Conservation (phyloP, 805 yeast genomes). For the Tetrapisispora fleetii region DNA sequence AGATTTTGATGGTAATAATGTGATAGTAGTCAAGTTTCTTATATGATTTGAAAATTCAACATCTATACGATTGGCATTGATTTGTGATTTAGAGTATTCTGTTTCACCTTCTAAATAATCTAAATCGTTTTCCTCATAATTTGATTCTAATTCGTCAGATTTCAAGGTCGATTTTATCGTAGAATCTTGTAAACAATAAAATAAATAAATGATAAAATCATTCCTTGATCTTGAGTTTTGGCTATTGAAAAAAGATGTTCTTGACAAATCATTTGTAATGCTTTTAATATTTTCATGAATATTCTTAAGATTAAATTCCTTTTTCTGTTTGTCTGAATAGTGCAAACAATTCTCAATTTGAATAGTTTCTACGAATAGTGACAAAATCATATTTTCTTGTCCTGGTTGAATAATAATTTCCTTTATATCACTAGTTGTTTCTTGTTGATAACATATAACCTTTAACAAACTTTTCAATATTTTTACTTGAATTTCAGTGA, state of each 20-base stretch:
- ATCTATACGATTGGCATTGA: neutral
- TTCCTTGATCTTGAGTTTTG: neutral
- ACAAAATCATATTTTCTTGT: conserved; percentile 18
- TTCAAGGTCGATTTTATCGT: neutral
- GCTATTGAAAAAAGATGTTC: neutral
- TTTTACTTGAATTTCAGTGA: conserved; percentile 17
- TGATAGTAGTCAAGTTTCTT: conserved; percentile 10
- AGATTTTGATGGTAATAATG: conserved; percentile 23
- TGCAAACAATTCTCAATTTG: conserved; percentile 1
- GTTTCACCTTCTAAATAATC: conserved; percentile 10
- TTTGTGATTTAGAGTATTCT: neutral
- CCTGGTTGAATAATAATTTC: conserved; percentile 12
- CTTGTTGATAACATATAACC: conserved; percentile 17
- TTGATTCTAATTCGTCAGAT: neutral
- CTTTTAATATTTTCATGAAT: neutral
- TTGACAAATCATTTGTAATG: neutral
- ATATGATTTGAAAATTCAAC: conserved; percentile 10
- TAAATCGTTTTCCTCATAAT: conserved; percentile 1
- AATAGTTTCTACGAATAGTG: conserved; percentile 14
- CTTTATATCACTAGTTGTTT: neutral
- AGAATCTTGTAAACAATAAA: conserved; percentile 11
- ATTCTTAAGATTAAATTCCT: conserved; percentile 22
- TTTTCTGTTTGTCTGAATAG: conserved; percentile 14
- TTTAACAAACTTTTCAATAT: conserved; percentile 16
- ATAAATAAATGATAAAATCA: conserved; percentile 6